Evolutionary conservation across 2,329 filamentous ascomycete genomes (phyloP).

Genomic region (Myriosclerotinia scirpicola): DNA sequence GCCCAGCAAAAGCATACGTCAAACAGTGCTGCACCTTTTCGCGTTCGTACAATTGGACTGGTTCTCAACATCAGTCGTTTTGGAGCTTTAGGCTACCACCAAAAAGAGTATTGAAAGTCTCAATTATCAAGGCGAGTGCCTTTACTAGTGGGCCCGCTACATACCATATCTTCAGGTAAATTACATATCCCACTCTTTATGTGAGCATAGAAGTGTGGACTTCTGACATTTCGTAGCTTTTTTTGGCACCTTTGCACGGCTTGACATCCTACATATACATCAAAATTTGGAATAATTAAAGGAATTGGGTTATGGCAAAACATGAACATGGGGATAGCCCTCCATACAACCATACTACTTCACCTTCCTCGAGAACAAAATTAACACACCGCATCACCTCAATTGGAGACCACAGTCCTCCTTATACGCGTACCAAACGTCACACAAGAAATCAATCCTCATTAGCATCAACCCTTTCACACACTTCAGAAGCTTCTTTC

Average conservation of each 20-base stretch:
- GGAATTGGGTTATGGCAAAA: constrained; percentile 12
- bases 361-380: not conserved
- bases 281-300: not conserved
- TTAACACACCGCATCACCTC: not conserved
- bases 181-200: constrained; percentile 7
- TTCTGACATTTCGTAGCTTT: constrained; percentile 1
- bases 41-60: not conserved
- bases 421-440: not conserved
- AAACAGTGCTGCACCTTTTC: constrained; percentile 7
- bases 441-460: constrained; percentile 1
- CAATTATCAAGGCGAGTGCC: not conserved
- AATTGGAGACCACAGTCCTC: not conserved
- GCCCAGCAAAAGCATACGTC: not conserved
- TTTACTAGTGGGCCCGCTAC: not conserved
- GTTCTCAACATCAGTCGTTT: not conserved
- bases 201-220: not conserved
- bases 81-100: constrained; percentile 14
- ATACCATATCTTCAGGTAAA: not conserved
- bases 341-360: not conserved
- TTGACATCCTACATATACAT: not conserved
- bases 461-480: not conserved
- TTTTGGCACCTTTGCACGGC: not conserved
- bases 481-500: not conserved
- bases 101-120: not conserved
- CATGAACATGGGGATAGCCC: not conserved